Evolutionary conservation across 1,139 yeast genomes (phyloP).

Genomic region (Debaryomyces subglobosus): DNA sequence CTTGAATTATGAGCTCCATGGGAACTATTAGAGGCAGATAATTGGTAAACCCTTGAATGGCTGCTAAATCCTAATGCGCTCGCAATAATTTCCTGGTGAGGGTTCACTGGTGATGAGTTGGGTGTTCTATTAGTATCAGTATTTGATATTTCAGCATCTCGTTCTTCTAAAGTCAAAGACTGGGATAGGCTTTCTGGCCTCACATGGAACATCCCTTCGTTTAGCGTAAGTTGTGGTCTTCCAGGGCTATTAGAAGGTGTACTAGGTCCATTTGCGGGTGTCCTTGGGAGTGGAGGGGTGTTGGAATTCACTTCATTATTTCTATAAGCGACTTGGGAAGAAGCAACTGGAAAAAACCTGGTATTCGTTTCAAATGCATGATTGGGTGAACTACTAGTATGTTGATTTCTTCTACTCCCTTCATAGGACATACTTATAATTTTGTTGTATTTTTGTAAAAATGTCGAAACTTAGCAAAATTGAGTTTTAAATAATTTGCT

Average conservation of each 20-base stretch:
- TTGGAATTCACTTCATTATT: conserved; percentile 6
- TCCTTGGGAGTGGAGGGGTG: background rate
- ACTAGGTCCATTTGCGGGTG: background rate
- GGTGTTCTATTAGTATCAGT: background rate
- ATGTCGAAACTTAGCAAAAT: background rate
- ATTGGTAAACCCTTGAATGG: conserved; percentile 36
- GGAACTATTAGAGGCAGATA: conserved; percentile 20
- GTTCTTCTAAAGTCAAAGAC: background rate
- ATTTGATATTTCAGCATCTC: background rate
- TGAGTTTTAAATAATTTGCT: background rate
- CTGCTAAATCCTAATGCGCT: conserved; percentile 50
- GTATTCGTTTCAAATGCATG: conserved; percentile 11
- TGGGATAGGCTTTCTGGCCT: conserved; percentile 2
- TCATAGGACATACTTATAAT: background rate
- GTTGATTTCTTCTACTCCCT: background rate
- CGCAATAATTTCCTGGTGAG: conserved; percentile 35
- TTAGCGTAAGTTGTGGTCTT: conserved; percentile 3
- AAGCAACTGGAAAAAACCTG: conserved; percentile 25
- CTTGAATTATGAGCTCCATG: conserved; percentile 6
- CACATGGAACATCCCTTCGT: conserved; percentile 9
- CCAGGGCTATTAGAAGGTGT: conserved; percentile 1
- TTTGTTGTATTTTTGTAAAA: conserved; percentile 7
- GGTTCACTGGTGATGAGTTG: background rate
- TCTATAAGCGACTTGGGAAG: conserved; percentile 24
- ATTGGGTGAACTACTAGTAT: background rate